Base-by-base conservation (phyloP, 345 rosid species). In the Toxicodendron radicans region DNA sequence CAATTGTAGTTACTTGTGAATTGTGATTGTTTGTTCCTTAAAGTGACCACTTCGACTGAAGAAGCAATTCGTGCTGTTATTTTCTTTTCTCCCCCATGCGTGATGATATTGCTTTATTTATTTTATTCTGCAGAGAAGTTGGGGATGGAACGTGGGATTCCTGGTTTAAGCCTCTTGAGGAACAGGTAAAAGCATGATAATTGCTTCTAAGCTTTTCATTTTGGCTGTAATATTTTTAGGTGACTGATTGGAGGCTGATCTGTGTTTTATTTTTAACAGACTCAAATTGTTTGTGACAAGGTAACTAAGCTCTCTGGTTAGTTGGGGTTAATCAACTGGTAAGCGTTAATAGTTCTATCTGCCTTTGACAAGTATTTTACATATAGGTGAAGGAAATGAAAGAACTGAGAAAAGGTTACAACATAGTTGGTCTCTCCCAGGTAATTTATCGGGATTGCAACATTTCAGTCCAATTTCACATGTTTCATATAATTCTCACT, bases 371-470 rank as follows among this genome's bases (percentile, higher is more conserved):
- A 35, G 49, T 68, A 41, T 68, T 53, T 52, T 56, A 65, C 66
- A 30, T 70, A 24, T 74, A 89, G 93, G 92, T 95, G 84, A 91
- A 89, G 80, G 57, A 84, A 79, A 91, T 92, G 92, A 71, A 87
- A 84, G 94, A 86, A 81, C 79, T 95, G 79, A 86, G 88, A 45
- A 73, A 85, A 68, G 99, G 99, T 56, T 91, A 87, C 85, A 90
- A 85, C 83, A 83, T 95, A 21, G 97, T 95, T 82, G 99, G 95
- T 63, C 92, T 89, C 73, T 95, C 97, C 63, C 99, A 92, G 95
- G 98, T 89, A 66, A 75, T 58, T 71, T 76, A 59, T 48, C 16
- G 30, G 17, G 41, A 64, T 46, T 60, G 52, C 12, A 13, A 12
- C 62, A 33, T 35, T 53, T 33, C 48, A 53, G 14, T 27, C 30